phyloP scores from a whole-genome alignment of 805 yeast species.

The Myxozyma kluyveri region DNA sequence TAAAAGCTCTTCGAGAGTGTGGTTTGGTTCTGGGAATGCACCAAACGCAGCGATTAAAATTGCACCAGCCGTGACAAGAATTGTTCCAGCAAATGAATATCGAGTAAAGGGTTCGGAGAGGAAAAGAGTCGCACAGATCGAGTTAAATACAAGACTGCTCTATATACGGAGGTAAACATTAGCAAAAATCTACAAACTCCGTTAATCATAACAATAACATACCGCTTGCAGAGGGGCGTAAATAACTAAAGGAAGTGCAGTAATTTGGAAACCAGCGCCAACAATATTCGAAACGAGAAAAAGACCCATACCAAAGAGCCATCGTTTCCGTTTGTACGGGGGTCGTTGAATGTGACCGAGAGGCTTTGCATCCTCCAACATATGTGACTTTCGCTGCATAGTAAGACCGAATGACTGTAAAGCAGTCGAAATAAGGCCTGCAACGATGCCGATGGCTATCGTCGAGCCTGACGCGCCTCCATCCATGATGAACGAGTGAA shows the following conservation, averaged over 20 bases:
- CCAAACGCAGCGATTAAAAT: conserved; percentile 74
- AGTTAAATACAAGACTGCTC: conserved; percentile 77
- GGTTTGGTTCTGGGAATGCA: conserved; percentile 52
- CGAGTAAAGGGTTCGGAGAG: conserved; percentile 66
- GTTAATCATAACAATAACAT: background rate
- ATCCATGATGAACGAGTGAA: conserved; percentile 24
- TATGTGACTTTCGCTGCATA: conserved; percentile 74
- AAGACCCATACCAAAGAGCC: conserved; percentile 71
- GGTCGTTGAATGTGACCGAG: conserved; percentile 37
- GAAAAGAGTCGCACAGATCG: conserved; percentile 64
- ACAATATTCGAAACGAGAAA: conserved; percentile 71
- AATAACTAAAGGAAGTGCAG: conserved; percentile 76
- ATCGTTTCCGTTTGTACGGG: conserved; percentile 47
- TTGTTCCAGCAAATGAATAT: conserved; percentile 60
- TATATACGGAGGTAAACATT: background rate
- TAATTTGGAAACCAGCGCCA: conserved; percentile 79
- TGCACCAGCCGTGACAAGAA: conserved; percentile 70
- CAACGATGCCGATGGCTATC: conserved; percentile 37
- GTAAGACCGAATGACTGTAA: conserved; percentile 80
- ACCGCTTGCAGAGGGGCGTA: conserved; percentile 81
- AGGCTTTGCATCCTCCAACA: conserved; percentile 44
- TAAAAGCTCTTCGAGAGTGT: conserved; percentile 49
- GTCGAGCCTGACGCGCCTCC: conserved; percentile 29
- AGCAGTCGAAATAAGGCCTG: conserved; percentile 66
- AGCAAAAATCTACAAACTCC: background rate